Percentiles rank a stretch among this genome's conserved stretches.
phyloP scores from a whole-genome alignment of 1,284 basidiomycete species.

The Ustilago loliicola region DNA sequence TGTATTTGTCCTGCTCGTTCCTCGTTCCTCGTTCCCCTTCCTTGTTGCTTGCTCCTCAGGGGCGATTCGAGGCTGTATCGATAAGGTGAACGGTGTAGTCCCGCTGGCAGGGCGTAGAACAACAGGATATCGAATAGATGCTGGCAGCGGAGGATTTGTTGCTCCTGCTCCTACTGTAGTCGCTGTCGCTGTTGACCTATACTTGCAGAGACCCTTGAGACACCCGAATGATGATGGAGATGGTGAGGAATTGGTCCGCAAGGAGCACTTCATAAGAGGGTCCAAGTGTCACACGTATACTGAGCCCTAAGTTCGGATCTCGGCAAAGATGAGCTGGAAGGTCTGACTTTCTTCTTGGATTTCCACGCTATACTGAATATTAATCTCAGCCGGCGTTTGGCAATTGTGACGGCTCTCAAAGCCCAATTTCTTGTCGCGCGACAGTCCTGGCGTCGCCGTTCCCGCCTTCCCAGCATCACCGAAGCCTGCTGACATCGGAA shows the following conservation, averaged over 20 bases:
- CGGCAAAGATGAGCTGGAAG: slow-evolving; percentile 43
- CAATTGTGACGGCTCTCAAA: too few relatives aligned
- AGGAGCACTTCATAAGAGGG: slow-evolving; percentile 1
- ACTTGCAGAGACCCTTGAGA: not conserved
- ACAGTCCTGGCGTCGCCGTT: slow-evolving; percentile 13
- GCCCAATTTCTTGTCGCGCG: slow-evolving; percentile 19
- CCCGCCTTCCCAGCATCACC: too few relatives aligned
- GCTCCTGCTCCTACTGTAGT: not conserved
- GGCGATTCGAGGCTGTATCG: not conserved
- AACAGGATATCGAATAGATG: not conserved
- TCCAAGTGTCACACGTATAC: slow-evolving; percentile 12
- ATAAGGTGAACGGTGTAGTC: not conserved
- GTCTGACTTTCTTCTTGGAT: slow-evolving; percentile 20
- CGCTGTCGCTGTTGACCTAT: not conserved
- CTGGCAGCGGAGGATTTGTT: not conserved
- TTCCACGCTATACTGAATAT: not conserved
- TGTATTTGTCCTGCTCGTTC: not conserved
- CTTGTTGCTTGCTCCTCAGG: not conserved
- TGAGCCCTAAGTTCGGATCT: slow-evolving; percentile 13
- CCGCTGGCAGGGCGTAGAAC: not conserved
- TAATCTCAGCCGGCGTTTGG: not conserved
- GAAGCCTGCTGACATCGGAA: not conserved
- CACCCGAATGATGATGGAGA: not conserved
- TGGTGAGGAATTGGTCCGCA: not conserved
- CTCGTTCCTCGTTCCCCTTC: not conserved